Conservation (phyloP, 805 yeast genomes). For the Candida morakotiae region DNA sequence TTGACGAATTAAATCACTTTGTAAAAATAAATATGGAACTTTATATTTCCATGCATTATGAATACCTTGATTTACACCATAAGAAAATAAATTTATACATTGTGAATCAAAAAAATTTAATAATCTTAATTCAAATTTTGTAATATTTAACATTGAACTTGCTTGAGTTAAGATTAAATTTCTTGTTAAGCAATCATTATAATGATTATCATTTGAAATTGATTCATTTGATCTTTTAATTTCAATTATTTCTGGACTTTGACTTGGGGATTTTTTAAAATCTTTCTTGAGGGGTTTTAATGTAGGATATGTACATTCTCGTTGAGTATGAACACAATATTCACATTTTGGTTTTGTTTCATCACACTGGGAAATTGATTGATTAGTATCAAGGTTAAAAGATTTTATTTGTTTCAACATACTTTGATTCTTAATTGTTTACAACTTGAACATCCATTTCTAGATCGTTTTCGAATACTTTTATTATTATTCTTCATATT, state of each 20-base stretch:
- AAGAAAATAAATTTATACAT: conserved; percentile 25
- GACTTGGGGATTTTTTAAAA: no score
- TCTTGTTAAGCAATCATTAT: no score
- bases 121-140: conserved; percentile 11
- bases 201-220: not conserved
- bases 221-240: not conserved
- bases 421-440: conserved; percentile 28
- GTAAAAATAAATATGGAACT: conserved; percentile 23
- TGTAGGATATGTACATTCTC: conserved; percentile 21
- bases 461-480: conserved; percentile 13
- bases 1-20: conserved; percentile 22
- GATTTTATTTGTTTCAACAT: conserved; percentile 10
- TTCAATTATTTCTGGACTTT: not conserved
- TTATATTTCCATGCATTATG: conserved; percentile 21
- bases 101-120: conserved; percentile 22
- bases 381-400: conserved; percentile 11
- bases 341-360: conserved; percentile 30
- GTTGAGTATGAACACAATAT: conserved; percentile 25
- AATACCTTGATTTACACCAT: conserved; percentile 16
- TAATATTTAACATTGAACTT: conserved; percentile 14
- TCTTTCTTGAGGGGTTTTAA: conserved; percentile 5
- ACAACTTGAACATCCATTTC: conserved; percentile 29
- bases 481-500: not conserved
- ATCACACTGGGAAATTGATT: conserved; percentile 25
- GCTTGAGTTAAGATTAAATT: conserved; percentile 13